Percentiles rank a stretch among this genome's conserved stretches.
phyloP scores from a whole-genome alignment of 2,329 filamentous ascomycete species.

The Cryphonectria nitschkei region DNA sequence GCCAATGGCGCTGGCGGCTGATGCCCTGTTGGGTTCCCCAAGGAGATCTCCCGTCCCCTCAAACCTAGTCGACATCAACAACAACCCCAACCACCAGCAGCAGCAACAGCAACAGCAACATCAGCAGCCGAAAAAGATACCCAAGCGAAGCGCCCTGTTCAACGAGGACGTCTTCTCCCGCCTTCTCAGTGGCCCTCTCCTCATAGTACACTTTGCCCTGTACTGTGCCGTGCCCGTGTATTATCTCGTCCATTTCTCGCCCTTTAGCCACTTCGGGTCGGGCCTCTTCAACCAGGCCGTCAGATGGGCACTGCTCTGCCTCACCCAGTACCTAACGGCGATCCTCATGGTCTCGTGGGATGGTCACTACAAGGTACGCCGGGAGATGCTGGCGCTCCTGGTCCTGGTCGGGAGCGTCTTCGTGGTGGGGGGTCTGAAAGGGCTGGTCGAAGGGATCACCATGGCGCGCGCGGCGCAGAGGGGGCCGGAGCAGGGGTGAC shows the following conservation, averaged over 20 bases:
- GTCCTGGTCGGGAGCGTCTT: slow-evolving; percentile 3
- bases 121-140: background rate
- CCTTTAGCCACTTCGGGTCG: slow-evolving; percentile 19
- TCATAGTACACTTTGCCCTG: slow-evolving; percentile 24
- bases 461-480: background rate
- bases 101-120: background rate
- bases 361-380: slow-evolving; percentile 16
- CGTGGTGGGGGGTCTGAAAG: slow-evolving; percentile 8
- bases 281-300: slow-evolving; percentile 14
- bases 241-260: slow-evolving; percentile 27
- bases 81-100: background rate
- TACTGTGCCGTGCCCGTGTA: slow-evolving; percentile 24
- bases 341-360: slow-evolving; percentile 18
- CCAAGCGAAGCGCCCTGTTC: slow-evolving; percentile 16
- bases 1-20: slow-evolving; percentile 28
- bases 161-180: slow-evolving; percentile 26
- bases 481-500: background rate
- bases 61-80: slow-evolving; percentile 3
- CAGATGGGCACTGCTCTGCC: slow-evolving; percentile 19
- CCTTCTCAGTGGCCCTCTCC: slow-evolving; percentile 18
- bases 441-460: background rate
- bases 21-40: slow-evolving; percentile 19
- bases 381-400: slow-evolving; percentile 5
- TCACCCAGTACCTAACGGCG: slow-evolving; percentile 25
- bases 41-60: slow-evolving; percentile 12